A percentile compares a stretch with the other conserved stretches of the same genome.
phyloP scores from a whole-genome alignment of 805 yeast genomes.

The Kluyveromyces starmeri region DNA sequence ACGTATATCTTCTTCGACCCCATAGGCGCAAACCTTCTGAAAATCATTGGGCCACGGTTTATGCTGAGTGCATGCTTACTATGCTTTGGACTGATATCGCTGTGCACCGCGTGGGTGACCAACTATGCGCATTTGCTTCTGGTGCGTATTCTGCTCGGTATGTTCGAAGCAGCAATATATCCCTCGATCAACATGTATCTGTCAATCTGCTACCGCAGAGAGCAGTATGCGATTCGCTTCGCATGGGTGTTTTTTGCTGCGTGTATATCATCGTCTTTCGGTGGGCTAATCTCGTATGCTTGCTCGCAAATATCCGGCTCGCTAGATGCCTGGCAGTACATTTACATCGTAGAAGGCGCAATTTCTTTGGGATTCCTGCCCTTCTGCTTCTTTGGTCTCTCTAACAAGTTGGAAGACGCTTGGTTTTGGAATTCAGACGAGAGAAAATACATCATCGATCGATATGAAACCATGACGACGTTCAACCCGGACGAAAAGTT shows the following conservation, averaged over 20 bases:
- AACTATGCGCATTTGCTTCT: conserved; percentile 37
- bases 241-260: conserved; percentile 44
- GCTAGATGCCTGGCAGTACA: conserved; percentile 42
- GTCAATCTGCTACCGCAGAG: conserved; percentile 39
- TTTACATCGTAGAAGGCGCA: conserved; percentile 43
- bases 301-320: conserved; percentile 34
- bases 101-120: conserved; percentile 36
- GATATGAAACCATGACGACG: conserved; percentile 31
- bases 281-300: conserved; percentile 45
- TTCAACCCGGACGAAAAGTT: conserved; percentile 31
- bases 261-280: conserved; percentile 46
- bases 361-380: conserved; percentile 34
- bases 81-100: conserved; percentile 34
- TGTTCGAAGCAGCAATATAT: conserved; percentile 43
- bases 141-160: conserved; percentile 42
- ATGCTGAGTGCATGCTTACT: conserved; percentile 28
- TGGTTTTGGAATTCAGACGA: conserved; percentile 37
- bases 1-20: conserved; percentile 36
- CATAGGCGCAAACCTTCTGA: conserved; percentile 32
- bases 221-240: conserved; percentile 40
- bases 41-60: conserved; percentile 31
- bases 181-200: conserved; percentile 41
- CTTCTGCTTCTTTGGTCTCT: conserved; percentile 30
- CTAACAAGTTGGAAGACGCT: conserved; percentile 32
- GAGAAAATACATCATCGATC: conserved; percentile 27